Conservation (phyloP, 2,329 filamentous ascomycete species). For the Aspergillus ruber region DNA sequence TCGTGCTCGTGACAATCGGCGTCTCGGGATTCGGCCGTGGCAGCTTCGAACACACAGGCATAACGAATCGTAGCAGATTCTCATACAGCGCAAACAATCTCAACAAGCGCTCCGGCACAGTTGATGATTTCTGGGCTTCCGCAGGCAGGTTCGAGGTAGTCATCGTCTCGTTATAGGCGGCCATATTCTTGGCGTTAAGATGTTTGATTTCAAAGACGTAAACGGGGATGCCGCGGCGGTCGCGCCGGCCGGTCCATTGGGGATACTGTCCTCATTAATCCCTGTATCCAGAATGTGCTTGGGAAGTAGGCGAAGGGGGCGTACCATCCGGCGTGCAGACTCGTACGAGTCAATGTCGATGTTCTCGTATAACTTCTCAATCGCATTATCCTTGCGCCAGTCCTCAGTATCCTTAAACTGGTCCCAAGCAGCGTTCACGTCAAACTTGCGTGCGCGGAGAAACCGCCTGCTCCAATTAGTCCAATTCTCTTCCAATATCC, state of each 20-base stretch:
- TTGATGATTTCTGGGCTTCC: conserved; percentile 52
- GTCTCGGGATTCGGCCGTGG: conserved; percentile 67
- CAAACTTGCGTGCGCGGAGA: conserved; percentile 76
- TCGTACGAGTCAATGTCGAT: conserved; percentile 84
- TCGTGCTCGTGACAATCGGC: conserved; percentile 88
- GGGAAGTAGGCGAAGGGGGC: conserved; percentile 16
- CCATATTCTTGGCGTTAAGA: conserved; percentile 74
- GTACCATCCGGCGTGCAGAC: conserved; percentile 63
- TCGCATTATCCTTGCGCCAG: conserved; percentile 73
- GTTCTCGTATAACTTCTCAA: conserved; percentile 74
- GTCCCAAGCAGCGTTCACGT: conserved; percentile 66
- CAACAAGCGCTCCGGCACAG: conserved; percentile 64
- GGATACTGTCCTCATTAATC: conserved; percentile 59
- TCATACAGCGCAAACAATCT: conserved; percentile 91
- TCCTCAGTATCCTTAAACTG: conserved; percentile 87
- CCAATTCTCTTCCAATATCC: no score
- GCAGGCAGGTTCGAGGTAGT: conserved; percentile 43
- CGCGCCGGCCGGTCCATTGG: conserved; percentile 88
- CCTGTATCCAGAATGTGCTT: not conserved
- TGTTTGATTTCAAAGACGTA: conserved; percentile 84
- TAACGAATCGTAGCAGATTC: conserved; percentile 78
- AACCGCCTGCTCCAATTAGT: conserved; percentile 56
- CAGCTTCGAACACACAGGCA: conserved; percentile 76
- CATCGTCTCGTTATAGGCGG: conserved; percentile 60
- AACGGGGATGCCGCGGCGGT: conserved; percentile 83